These are phyloP conservation scores for Blastobotrys raffinosifermentans DNA, from an alignment of 1,139 yeast genomes.

Conservation along the genomic window DNA sequence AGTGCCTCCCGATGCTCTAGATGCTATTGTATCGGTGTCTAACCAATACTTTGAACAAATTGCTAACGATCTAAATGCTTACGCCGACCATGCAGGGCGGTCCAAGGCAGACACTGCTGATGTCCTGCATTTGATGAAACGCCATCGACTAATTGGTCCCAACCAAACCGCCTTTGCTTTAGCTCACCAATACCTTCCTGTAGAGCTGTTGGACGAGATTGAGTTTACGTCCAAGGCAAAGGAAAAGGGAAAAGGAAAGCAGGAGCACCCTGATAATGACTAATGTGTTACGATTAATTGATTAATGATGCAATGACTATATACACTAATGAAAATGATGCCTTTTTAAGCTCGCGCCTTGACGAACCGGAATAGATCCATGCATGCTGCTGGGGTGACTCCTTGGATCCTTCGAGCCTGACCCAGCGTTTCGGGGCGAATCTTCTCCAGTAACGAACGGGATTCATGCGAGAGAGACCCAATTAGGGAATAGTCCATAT, in stretches of 20 bases:
- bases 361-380: conserved; percentile 30
- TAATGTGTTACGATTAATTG: not conserved
- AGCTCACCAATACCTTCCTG: conserved; percentile 28
- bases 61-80: conserved; percentile 25
- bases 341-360: conserved; percentile 7
- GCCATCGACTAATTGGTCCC: conserved; percentile 22
- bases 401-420: conserved; percentile 95
- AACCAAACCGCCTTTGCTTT: conserved; percentile 17
- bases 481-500: conserved; percentile 53
- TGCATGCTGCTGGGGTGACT: conserved; percentile 62
- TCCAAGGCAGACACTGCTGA: conserved; percentile 28
- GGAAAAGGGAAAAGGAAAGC: not conserved
- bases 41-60: conserved; percentile 26
- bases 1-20: conserved; percentile 23
- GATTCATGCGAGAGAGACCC: conserved; percentile 66
- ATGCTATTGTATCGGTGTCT: conserved; percentile 24
- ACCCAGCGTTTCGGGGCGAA: conserved; percentile 85
- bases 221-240: not conserved
- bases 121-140: conserved; percentile 24
- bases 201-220: conserved; percentile 24
- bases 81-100: conserved; percentile 28
- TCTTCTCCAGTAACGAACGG: conserved; percentile 58
- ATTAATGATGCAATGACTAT: not conserved
- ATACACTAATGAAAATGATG: not conserved
- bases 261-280: not conserved